A percentile compares a stretch with the other conserved stretches of the same genome.
Evolutionary conservation across 768 basidiomycete genomes (phyloP).

Genomic region (Trametes punicea): DNA sequence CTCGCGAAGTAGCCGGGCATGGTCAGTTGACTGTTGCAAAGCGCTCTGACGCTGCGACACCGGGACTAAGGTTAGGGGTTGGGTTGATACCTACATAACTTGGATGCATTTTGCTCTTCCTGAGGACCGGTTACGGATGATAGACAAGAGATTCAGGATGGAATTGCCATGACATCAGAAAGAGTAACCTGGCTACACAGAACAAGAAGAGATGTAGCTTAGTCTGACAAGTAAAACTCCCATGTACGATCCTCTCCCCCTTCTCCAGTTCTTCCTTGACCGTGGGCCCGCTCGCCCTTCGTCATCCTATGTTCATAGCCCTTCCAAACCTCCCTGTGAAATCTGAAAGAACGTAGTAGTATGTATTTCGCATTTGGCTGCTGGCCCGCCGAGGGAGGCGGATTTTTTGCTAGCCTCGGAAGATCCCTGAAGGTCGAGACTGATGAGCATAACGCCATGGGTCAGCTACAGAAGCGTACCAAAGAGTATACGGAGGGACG

Average conservation of each 20-base stretch:
- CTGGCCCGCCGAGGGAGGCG: conserved; percentile 42
- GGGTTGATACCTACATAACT: too few relatives aligned
- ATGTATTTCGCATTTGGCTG: conserved; percentile 64
- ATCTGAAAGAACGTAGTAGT: conserved; percentile 76
- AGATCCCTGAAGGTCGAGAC: conserved; percentile 53
- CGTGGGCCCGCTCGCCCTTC: conserved; percentile 74
- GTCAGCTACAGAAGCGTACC: conserved; percentile 41
- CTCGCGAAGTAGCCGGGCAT: neutral
- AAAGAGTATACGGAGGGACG: conserved; percentile 81
- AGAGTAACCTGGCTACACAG: too few relatives aligned
- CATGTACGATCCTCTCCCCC: conserved; percentile 83
- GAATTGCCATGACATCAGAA: too few relatives aligned
- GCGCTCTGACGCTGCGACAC: neutral
- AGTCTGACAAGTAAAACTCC: conserved; percentile 65
- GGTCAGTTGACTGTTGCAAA: neutral
- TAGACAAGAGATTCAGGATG: too few relatives aligned
- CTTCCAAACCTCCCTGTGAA: conserved; percentile 65
- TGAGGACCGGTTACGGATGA: too few relatives aligned
- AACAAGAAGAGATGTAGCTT: neutral
- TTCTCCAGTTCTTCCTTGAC: conserved; percentile 62
- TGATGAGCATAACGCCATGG: conserved; percentile 19
- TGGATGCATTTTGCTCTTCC: too few relatives aligned
- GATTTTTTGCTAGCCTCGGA: conserved; percentile 69
- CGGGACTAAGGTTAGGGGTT: neutral
- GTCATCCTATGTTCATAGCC: conserved; percentile 96